Evolutionary conservation across 2,329 filamentous ascomycete species (phyloP), one percentile per base, ranked within the genome.

Genomic region (Phialemoniopsis sp.): DNA sequence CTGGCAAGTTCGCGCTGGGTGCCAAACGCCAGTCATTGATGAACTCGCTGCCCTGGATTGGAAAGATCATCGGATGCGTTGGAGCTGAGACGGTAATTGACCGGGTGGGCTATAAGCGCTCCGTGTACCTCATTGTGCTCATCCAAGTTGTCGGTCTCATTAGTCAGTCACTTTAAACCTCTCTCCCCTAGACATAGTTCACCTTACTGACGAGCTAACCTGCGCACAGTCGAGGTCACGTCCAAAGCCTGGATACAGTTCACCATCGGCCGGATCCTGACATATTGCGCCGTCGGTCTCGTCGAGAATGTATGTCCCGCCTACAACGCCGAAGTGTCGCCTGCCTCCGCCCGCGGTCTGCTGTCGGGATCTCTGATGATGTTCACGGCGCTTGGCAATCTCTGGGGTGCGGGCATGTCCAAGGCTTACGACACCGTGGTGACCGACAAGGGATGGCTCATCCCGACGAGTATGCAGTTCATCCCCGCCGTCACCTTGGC

Each of bases 391-490:
- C 29, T 39, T 3, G 44, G 44, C 13, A 46, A 46, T 36, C 37
- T 46, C 13, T 46, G 44, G 44, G 44, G 44, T 16, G 42, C 44
- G 4, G 44, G 44, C 28, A 45, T 47, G 42, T 57, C 49, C 35
- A 52, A 52, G 9, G 50, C 46, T 13, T 50, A 44, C 7, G 50
- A 45, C 33, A 51, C 48, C 10, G 38, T 41, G 17, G 42, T 40
- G 15, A 47, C 46, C 18, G 55, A 59, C 28, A 49, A 56, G 39
- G 46, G 46, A 15, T 64, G 60, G 60, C 46, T 59, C 26, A 60
- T 64, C 42, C 59, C 60, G 17, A 56, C 60, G n/a, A 57, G 50
- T 3, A 60, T 64, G 44, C 60, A 64, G 37, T 51, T 61, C 13
- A 43, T 64, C 4, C 62, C 62, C 38, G 51, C 57, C 4, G 28